Conservation (phyloP, 192 early-diverging fungal species). For the Endogone sp. region DNA sequence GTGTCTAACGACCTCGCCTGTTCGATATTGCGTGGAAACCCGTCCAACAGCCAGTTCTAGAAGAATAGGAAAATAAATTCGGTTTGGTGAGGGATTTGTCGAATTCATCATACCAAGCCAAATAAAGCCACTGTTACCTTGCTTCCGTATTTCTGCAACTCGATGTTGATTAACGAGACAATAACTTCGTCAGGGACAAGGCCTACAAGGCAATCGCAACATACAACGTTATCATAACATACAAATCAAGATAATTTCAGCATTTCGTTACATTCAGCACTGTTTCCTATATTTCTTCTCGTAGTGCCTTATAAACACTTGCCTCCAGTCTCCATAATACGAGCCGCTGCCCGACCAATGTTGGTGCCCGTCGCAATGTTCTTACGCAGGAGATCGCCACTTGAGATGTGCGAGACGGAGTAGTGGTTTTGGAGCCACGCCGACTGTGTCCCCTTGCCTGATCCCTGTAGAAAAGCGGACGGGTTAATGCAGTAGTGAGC, state of each 20-base stretch:
- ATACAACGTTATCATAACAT: too few species aligned
- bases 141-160: conserved; percentile 47
- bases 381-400: conserved; percentile 81
- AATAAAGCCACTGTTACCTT: conserved; percentile 19
- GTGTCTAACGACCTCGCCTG: conserved; percentile 78
- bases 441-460: conserved; percentile 92
- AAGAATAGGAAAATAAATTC: background rate
- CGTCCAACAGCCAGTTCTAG: conserved; percentile 80
- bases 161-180: conserved; percentile 55
- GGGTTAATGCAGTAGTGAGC: conserved; percentile 3
- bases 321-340: conserved; percentile 42
- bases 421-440: conserved; percentile 66
- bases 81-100: conserved; percentile 31
- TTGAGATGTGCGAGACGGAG: conserved; percentile 69
- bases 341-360: conserved; percentile 55
- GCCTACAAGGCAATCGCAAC: conserved; percentile 9
- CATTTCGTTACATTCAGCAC: too few species aligned
- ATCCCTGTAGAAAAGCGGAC: conserved; percentile 44
- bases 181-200: conserved; percentile 76
- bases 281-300: conserved; percentile 2
- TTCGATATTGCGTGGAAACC: conserved; percentile 81
- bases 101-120: conserved; percentile 22
- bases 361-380: conserved; percentile 70
- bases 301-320: conserved; percentile 1
- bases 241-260: too few species aligned